Evolutionary conservation across 495 filamentous ascomycete genomes (phyloP), one percentile per base, ranked within the genome.

Genomic region (Xanthoparmelia taractica): DNA sequence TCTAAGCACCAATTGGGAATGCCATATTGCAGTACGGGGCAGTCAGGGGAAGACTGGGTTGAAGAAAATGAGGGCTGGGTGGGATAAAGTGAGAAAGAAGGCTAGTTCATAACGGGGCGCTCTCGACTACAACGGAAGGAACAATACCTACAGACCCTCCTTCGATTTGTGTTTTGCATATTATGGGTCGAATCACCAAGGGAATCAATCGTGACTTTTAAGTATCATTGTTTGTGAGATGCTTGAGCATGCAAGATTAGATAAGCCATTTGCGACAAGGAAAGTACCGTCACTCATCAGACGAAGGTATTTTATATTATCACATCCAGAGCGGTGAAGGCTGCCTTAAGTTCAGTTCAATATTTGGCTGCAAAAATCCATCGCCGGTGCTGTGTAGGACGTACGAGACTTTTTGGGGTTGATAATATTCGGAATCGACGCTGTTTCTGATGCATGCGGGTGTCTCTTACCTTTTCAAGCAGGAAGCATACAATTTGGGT

Each of bases 391-490:
- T n/a, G n/a, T n/a, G n/a, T n/a, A n/a, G n/a, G n/a, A n/a, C n/a
- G n/a, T n/a, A n/a, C n/a, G n/a, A n/a, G n/a, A n/a, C n/a, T n/a
- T n/a, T n/a, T n/a, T n/a, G n/a, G n/a, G n/a, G n/a, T n/a, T n/a
- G n/a, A n/a, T n/a, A n/a, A n/a, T n/a, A n/a, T n/a, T n/a, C n/a
- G n/a, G n/a, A n/a, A n/a, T n/a, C n/a, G n/a, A n/a, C n/a, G n/a
- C n/a, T n/a, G n/a, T n/a, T n/a, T n/a, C n/a, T n/a, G n/a, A n/a
- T n/a, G n/a, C n/a, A n/a, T n/a, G n/a, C n/a, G n/a, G n/a, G n/a
- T n/a, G n/a, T 81, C 58, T 75, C 74, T 25, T 75, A 77, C 72
- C 77, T 75, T 8, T 78, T 70, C 56, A 77, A 76, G 58, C 76
- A 72, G 1, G 77, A 80, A 41, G 75, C 8, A 54, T 62, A 40